Conservation (phyloP, 2,329 filamentous ascomycete species). For the Aspergillus sp. region DNA sequence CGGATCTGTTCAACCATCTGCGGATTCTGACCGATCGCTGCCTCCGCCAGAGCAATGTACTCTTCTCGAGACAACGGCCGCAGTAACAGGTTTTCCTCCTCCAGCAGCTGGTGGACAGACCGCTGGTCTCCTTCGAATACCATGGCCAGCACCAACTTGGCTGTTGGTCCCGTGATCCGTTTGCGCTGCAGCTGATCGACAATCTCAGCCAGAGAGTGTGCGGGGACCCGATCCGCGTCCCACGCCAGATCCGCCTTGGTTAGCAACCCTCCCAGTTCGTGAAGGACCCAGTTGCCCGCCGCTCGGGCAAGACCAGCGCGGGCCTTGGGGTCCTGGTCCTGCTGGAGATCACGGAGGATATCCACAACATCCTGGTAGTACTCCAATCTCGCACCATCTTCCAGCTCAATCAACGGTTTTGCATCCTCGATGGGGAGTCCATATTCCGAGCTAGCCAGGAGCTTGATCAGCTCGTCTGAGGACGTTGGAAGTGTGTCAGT, state of each 20-base stretch:
- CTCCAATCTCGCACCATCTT: conserved; percentile 73
- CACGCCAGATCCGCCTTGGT: conserved; percentile 48
- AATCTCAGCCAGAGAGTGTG: conserved; percentile 41
- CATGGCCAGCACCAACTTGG: conserved; percentile 55
- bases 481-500: conserved; percentile 60
- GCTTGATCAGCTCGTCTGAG: conserved; percentile 65
- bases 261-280: conserved; percentile 65
- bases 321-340: conserved; percentile 19
- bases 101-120: conserved; percentile 49
- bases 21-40: conserved; percentile 50
- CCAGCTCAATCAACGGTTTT: conserved; percentile 68
- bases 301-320: conserved; percentile 40
- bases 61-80: conserved; percentile 51
- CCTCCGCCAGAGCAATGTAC: conserved; percentile 52
- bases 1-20: conserved; percentile 57
- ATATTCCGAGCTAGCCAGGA: conserved; percentile 57
- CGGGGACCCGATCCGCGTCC: conserved; percentile 35
- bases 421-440: conserved; percentile 77
- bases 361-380: conserved; percentile 60
- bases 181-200: conserved; percentile 40
- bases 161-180: conserved; percentile 51
- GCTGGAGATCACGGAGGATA: conserved; percentile 24
- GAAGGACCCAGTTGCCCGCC: conserved; percentile 66
- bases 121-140: conserved; percentile 51
- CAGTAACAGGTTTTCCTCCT: conserved; percentile 52